Conservation (phyloP, 208 protist species). For the Acanthamoeba royreba region DNA sequence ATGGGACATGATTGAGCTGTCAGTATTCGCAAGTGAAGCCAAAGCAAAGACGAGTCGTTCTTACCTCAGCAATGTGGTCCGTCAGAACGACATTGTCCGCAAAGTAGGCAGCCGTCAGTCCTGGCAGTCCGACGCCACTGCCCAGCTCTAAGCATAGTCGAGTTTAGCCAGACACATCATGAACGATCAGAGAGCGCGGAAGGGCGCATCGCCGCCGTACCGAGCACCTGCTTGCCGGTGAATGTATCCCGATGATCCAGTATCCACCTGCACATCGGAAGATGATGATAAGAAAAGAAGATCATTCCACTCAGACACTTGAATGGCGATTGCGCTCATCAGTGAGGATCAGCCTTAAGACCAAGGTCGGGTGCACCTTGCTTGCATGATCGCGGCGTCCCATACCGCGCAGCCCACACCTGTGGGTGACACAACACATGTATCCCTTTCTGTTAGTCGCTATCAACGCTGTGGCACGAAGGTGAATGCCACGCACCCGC, state of each 20-base stretch:
- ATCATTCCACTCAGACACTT: too few relatives aligned
- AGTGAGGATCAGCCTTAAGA: too few relatives aligned
- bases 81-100: constrained; percentile 51
- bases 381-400: constrained; percentile 70
- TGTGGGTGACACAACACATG: not conserved
- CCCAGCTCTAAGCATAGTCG: constrained; percentile 58
- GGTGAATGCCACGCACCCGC: not conserved
- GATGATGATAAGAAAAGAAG: too few relatives aligned
- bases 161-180: too few relatives aligned
- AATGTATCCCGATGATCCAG: constrained; percentile 48
- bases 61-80: constrained; percentile 59
- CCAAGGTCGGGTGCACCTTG: not conserved
- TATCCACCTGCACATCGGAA: too few relatives aligned
- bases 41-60: too few relatives aligned
- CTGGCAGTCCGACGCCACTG: constrained; percentile 64
- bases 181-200: too few relatives aligned
- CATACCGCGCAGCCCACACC: constrained; percentile 66
- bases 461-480: too few relatives aligned
- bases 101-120: constrained; percentile 60
- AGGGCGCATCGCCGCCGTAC: too few relatives aligned
- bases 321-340: too few relatives aligned
- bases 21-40: not conserved
- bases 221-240: constrained; percentile 37
- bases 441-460: too few relatives aligned
- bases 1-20: too few relatives aligned